phyloP scores from a whole-genome alignment of 2,329 filamentous ascomycete genomes.

The Cytospora piceicola region DNA sequence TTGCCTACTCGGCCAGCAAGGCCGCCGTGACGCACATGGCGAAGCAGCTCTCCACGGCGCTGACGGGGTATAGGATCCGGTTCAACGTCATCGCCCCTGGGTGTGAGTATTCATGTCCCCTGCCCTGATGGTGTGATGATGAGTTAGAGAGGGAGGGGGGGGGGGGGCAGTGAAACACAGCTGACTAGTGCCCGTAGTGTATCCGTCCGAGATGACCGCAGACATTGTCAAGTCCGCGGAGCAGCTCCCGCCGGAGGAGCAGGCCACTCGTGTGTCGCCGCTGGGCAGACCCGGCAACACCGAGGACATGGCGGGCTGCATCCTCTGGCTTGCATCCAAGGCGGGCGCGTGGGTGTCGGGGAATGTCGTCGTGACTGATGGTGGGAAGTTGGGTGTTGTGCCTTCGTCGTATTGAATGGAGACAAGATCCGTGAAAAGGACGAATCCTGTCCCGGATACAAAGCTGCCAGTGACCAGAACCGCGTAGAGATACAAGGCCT shows the following conservation, averaged over 20 bases:
- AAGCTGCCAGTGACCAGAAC: too few relatives aligned
- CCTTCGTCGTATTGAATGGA: slow-evolving; percentile 9
- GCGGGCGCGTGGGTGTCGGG: slow-evolving; percentile 18
- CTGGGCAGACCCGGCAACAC: slow-evolving; percentile 5
- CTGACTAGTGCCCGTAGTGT: background rate
- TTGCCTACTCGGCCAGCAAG: slow-evolving; percentile 70
- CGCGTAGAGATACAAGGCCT: too few relatives aligned
- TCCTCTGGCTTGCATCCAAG: slow-evolving; percentile 19
- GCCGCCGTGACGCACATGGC: slow-evolving; percentile 68
- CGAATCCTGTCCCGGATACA: background rate
- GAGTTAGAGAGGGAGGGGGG: too few relatives aligned
- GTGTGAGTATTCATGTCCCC: slow-evolving; percentile 36
- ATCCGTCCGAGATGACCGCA: slow-evolving; percentile 23
- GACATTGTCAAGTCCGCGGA: background rate
- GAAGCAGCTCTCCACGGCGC: slow-evolving; percentile 67
- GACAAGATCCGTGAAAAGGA: background rate
- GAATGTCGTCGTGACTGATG: slow-evolving; percentile 15
- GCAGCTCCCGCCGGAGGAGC: slow-evolving; percentile 7
- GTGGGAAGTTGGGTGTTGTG: slow-evolving; percentile 10
- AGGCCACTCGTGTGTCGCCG: background rate
- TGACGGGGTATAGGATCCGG: slow-evolving; percentile 62
- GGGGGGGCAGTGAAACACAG: background rate
- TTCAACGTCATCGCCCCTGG: slow-evolving; percentile 52
- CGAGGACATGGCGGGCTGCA: slow-evolving; percentile 18
- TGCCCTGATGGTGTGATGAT: too few relatives aligned